Conservation (phyloP, 2,329 filamentous ascomycete genomes). For the Talaromyces sp. region DNA sequence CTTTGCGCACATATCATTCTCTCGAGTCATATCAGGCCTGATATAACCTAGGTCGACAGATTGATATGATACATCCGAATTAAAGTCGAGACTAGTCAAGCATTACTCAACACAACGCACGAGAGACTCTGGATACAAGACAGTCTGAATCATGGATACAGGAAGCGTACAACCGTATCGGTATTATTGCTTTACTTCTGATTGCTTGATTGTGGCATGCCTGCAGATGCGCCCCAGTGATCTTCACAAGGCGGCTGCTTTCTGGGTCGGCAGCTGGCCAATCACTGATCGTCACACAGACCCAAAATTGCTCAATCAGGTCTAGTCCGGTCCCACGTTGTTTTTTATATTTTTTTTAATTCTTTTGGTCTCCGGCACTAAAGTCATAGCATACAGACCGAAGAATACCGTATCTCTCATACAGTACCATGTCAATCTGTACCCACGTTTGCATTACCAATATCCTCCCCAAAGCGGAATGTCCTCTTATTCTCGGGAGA, state of each 20-base stretch:
- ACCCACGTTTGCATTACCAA: neutral
- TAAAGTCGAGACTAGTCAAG: neutral
- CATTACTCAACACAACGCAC: neutral
- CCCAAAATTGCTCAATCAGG: neutral
- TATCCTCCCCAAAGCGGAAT: constrained; percentile 3
- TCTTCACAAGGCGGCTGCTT: constrained; percentile 17
- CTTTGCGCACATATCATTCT: neutral
- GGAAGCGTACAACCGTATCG: neutral
- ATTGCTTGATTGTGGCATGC: constrained; percentile 2
- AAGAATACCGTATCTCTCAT: neutral
- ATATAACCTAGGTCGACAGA: neutral
- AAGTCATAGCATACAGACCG: neutral
- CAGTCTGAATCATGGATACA: neutral
- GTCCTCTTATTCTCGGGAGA: neutral
- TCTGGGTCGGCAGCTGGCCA: neutral
- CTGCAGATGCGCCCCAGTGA: constrained; percentile 12
- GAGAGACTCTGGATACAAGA: neutral
- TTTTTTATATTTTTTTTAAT: too few relatives aligned
- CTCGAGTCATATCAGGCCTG: neutral
- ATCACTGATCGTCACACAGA: neutral
- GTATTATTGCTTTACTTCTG: neutral
- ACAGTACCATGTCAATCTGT: neutral
- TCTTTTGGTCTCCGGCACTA: neutral
- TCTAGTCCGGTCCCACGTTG: constrained; percentile 2
- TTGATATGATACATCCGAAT: neutral